Conservation (phyloP, 2,329 filamentous ascomycete species). For the Pestalotiopsis sp. region DNA sequence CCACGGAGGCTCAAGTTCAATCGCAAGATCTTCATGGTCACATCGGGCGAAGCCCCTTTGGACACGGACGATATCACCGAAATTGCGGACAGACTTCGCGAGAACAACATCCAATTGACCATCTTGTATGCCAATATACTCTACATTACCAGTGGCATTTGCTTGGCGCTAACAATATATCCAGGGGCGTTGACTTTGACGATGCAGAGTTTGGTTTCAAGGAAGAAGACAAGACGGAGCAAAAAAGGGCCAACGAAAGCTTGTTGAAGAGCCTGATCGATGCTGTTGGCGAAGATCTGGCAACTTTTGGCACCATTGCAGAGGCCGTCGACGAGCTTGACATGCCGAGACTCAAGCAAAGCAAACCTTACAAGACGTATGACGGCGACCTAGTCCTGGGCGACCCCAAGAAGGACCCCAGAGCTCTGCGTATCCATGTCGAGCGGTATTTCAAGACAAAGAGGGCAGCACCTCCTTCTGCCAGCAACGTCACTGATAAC, state of each 20-base stretch:
- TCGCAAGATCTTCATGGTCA: conserved; percentile 81
- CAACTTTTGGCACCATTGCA: conserved; percentile 74
- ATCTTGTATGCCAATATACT: conserved; percentile 66
- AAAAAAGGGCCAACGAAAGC: conserved; percentile 77
- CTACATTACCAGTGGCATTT: conserved; percentile 12
- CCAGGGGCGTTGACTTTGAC: conserved; percentile 89
- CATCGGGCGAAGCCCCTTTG: conserved; percentile 68
- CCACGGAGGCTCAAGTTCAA: conserved; percentile 78
- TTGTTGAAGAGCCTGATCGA: conserved; percentile 67
- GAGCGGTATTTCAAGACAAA: conserved; percentile 91
- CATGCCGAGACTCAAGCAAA: conserved; percentile 73
- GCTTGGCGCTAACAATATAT: conserved; percentile 10
- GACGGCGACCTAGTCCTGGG: conserved; percentile 81
- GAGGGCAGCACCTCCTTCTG: conserved; percentile 70
- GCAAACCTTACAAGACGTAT: conserved; percentile 77
- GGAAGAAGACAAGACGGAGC: conserved; percentile 77
- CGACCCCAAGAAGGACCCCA: conserved; percentile 70
- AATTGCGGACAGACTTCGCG: conserved; percentile 74
- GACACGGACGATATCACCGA: conserved; percentile 64
- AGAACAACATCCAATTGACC: conserved; percentile 74
- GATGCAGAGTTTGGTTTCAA: conserved; percentile 87
- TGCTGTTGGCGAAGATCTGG: conserved; percentile 62
- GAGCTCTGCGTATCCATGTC: conserved; percentile 79
- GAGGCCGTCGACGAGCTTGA: conserved; percentile 82
- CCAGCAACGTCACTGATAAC: conserved; percentile 72